These are phyloP conservation scores for Microstroma glucosiphilum DNA, from an alignment of 1,284 basidiomycete genomes.

Conservation along the genomic window DNA sequence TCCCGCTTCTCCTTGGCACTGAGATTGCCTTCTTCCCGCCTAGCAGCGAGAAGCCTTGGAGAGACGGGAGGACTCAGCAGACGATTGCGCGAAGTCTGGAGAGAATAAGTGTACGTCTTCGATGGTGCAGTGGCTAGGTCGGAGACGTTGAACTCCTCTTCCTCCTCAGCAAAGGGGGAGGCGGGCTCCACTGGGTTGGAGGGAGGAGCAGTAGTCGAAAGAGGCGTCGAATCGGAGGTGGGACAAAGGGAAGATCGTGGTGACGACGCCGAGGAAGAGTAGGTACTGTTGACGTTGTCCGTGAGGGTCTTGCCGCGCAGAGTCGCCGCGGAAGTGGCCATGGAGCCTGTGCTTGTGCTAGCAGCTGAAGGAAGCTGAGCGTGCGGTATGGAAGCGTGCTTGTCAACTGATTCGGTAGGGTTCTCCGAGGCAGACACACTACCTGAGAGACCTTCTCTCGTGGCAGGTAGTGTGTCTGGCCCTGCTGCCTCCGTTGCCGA, in stretches of 20 bases:
- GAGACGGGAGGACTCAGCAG: neutral
- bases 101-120: neutral
- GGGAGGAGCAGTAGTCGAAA: too few relatives aligned
- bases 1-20: constrained; percentile 4
- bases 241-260: too few relatives aligned
- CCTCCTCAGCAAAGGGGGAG: too few relatives aligned
- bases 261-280: too few relatives aligned
- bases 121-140: too few relatives aligned
- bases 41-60: neutral
- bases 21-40: neutral
- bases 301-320: too few relatives aligned
- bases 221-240: too few relatives aligned
- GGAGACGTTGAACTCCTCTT: too few relatives aligned
- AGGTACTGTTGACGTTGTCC: too few relatives aligned
- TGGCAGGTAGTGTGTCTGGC: neutral
- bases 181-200: too few relatives aligned
- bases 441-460: neutral
- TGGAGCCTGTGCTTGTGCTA: too few relatives aligned
- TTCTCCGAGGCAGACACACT: neutral
- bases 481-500: neutral
- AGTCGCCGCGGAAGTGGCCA: too few relatives aligned
- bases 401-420: neutral
- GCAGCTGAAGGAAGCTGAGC: neutral
- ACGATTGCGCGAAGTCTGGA: neutral
- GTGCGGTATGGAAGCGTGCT: neutral